Percentiles rank a stretch among this genome's conserved stretches.
Evolutionary conservation across 352 stramenopile genomes (phyloP).

Genomic region (Pythium brassicae): DNA sequence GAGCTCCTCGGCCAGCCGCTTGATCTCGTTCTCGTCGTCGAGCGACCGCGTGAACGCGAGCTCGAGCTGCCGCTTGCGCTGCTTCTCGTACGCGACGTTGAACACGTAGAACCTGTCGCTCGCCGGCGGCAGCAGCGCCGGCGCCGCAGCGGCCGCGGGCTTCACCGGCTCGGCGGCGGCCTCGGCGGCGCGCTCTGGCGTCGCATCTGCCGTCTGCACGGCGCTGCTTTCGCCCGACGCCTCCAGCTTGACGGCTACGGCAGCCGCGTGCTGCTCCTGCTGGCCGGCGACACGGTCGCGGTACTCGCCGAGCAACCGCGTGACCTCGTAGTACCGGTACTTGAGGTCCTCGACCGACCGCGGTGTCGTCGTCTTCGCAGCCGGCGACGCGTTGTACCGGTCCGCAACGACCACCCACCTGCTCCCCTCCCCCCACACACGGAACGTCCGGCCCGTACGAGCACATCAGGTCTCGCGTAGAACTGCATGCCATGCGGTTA

Average conservation of each 20-base stretch:
- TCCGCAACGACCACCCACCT: slow-evolving; percentile 63
- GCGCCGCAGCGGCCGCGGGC: not conserved
- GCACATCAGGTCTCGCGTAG: not conserved
- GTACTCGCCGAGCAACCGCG: slow-evolving; percentile 37
- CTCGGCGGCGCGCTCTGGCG: not conserved
- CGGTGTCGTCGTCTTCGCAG: slow-evolving; percentile 21
- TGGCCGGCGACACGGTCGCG: slow-evolving; percentile 3
- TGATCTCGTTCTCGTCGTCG: slow-evolving; percentile 66
- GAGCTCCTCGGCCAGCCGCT: slow-evolving; percentile 50
- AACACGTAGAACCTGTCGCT: slow-evolving; percentile 40
- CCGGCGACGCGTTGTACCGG: slow-evolving; percentile 43
- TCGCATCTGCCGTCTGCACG: not conserved
- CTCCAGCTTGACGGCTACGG: not conserved
- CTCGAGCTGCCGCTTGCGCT: slow-evolving; percentile 68
- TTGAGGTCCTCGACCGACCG: slow-evolving; percentile 67
- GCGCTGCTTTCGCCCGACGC: not conserved
- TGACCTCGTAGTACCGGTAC: slow-evolving; percentile 66
- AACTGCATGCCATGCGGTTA: no score
- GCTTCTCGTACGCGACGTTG: slow-evolving; percentile 65
- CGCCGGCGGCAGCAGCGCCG: not conserved
- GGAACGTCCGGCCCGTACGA: no score
- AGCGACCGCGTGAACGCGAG: slow-evolving; percentile 51
- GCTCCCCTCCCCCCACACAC: no score
- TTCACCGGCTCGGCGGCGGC: not conserved
- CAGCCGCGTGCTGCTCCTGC: not conserved